Base-by-base conservation (phyloP, 805 yeast genomes). In the Saturnispora hagleri region DNA sequence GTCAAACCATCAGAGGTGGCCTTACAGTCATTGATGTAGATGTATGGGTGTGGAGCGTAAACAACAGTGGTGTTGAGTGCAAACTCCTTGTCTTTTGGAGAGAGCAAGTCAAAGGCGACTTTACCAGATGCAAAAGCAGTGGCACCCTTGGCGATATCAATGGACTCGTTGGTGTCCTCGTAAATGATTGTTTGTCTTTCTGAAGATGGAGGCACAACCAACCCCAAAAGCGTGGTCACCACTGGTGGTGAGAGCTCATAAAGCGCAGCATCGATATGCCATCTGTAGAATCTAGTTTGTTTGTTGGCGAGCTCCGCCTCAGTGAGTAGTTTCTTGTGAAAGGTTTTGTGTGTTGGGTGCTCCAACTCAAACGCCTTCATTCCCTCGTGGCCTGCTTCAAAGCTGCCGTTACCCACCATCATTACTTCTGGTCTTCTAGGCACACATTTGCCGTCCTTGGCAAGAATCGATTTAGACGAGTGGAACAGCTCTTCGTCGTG, bases 261-360 rank as follows among this genome's bases (percentile, higher is more conserved):
- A 41, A 89, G 74, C 4, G 96, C 96, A 36, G 93, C 83, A 68
- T 89, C 96, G 57, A 89, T 87, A 69, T 89, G 96, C 96, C 96
- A 89, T 69, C 96, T 79, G 76, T 88, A 89, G 66, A 82, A 89
- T 60, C 95, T 76, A 2, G 96, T 89, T 66, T 78, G 77, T 48
- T 82, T 79, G 24, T 77, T 62, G 7, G 73, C 77, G 56, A 84
- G 77, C 57, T 88, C 80, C 44, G 81, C 82, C n/a, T 77, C 75
- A 17, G 82, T 71, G 55, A 89, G 73, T 1, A 81, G 74, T 13
- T 74, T 69, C 58, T 82, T 82, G 70, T 89, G 96, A 77, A 89
- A 89, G 1, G 83, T 75, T 58, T 80, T 78, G 65, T 89, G 96
- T 2, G 88, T 82, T 45, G 96, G 96, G 63, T 89, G 96, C 42